Conservation (phyloP, 768 basidiomycete genomes). For the Phaeolepiota aurea region DNA sequence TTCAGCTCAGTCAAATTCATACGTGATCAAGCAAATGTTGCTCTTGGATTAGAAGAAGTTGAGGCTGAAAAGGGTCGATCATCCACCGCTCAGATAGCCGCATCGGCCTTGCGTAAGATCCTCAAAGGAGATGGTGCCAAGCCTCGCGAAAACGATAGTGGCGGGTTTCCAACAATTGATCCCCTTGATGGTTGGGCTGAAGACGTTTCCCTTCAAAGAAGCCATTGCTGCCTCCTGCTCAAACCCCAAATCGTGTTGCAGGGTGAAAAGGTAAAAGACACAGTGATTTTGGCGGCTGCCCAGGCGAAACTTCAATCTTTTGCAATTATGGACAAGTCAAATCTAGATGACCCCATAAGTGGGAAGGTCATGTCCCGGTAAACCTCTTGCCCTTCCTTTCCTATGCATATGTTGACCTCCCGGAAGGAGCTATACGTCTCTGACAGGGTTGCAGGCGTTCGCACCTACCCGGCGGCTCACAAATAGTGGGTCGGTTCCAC, state of each 20-base stretch:
- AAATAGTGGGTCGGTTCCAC: slow-evolving; percentile 59
- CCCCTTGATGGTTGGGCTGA: slow-evolving; percentile 69
- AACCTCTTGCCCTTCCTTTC: slow-evolving; percentile 1
- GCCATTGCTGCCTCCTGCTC: slow-evolving; percentile 77
- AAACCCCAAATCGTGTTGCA: slow-evolving; percentile 85
- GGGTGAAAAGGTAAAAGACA: slow-evolving; percentile 43
- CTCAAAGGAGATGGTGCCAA: slow-evolving; percentile 45
- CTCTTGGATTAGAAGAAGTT: slow-evolving; percentile 17
- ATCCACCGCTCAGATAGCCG: slow-evolving; percentile 54
- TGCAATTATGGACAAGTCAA: slow-evolving; percentile 71
- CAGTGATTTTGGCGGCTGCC: slow-evolving; percentile 70
- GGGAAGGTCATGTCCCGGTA: slow-evolving; percentile 83
- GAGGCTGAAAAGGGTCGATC: slow-evolving; percentile 18
- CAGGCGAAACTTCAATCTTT: slow-evolving; percentile 75
- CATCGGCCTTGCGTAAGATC: slow-evolving; percentile 57
- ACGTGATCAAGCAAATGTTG: slow-evolving; percentile 65
- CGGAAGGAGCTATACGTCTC: slow-evolving; percentile 63
- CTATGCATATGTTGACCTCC: background rate
- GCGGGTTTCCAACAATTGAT: slow-evolving; percentile 30
- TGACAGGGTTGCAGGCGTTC: slow-evolving; percentile 84
- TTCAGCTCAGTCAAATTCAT: slow-evolving; percentile 79
- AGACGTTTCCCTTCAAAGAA: slow-evolving; percentile 59
- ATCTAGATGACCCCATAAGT: slow-evolving; percentile 76
- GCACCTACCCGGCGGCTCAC: slow-evolving; percentile 47
- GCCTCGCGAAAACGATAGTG: slow-evolving; percentile 24